These are phyloP conservation scores for Gymnopus androsaceus DNA, from an alignment of 1,284 basidiomycete genomes.

Conservation along the genomic window DNA sequence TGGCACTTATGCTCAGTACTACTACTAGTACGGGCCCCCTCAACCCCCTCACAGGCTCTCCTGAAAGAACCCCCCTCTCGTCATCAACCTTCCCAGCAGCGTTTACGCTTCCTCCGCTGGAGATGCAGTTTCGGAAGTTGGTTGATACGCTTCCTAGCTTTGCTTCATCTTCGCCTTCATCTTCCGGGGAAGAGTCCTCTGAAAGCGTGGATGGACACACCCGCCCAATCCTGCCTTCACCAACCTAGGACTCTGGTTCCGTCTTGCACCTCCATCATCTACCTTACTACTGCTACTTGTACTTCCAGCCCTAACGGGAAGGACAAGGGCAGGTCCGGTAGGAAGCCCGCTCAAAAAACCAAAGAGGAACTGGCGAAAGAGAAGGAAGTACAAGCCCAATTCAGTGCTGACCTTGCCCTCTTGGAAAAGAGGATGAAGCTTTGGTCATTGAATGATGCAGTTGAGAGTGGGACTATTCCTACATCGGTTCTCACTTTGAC, in stretches of 20 bases:
- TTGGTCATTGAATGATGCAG: too few relatives aligned
- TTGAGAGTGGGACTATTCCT: too few relatives aligned
- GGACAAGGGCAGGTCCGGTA: not conserved
- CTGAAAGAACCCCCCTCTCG: not conserved
- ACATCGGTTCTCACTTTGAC: too few relatives aligned
- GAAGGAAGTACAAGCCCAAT: too few relatives aligned
- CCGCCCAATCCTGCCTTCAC: conserved; percentile 5
- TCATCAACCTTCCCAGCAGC: not conserved
- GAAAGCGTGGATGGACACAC: too few relatives aligned
- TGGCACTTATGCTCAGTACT: not conserved
- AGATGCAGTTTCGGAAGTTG: too few relatives aligned
- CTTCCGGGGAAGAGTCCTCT: too few relatives aligned
- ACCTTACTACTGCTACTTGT: not conserved
- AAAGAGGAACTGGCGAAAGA: not conserved
- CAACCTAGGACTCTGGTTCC: conserved; percentile 8
- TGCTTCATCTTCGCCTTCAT: too few relatives aligned
- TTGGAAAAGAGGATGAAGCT: not conserved
- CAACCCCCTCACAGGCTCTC: not conserved
- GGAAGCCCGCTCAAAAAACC: not conserved
- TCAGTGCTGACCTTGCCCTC: not conserved
- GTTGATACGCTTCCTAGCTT: too few relatives aligned
- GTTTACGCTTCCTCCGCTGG: not conserved
- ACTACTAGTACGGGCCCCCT: too few relatives aligned
- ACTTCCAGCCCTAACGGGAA: not conserved
- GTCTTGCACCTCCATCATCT: not conserved